Evolutionary conservation across 371 early-diverging fungal species (phyloP).

Genomic region (Lichtheimia ornata): DNA sequence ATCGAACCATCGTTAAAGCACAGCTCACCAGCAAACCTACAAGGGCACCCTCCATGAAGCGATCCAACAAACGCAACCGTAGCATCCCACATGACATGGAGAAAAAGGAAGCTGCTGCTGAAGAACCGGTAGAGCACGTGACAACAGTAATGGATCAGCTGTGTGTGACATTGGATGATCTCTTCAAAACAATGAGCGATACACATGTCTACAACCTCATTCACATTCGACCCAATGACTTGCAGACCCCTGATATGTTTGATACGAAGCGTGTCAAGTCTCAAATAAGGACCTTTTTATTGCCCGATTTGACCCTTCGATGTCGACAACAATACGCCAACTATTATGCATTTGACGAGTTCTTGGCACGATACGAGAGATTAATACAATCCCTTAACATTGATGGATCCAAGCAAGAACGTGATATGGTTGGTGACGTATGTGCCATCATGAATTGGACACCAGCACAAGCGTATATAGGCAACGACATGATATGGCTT

Average conservation of each 20-base stretch:
- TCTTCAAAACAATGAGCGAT: slow-evolving; percentile 71
- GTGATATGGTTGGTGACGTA: slow-evolving; percentile 43
- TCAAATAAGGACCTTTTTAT: slow-evolving; percentile 65
- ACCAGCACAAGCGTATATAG: slow-evolving; percentile 46
- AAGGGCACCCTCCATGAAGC: slow-evolving; percentile 71
- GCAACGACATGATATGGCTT: slow-evolving; percentile 68
- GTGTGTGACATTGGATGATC: slow-evolving; percentile 64
- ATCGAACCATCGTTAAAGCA: slow-evolving; percentile 47
- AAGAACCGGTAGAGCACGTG: slow-evolving; percentile 49
- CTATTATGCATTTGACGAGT: slow-evolving; percentile 63
- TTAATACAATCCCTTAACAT: slow-evolving; percentile 39
- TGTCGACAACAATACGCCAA: slow-evolving; percentile 62
- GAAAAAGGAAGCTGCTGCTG: slow-evolving; percentile 21
- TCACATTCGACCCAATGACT: slow-evolving; percentile 81
- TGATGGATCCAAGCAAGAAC: slow-evolving; percentile 34
- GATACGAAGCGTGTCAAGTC: slow-evolving; percentile 60
- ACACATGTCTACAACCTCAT: slow-evolving; percentile 87
- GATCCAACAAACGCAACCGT: slow-evolving; percentile 37
- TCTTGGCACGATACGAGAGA: slow-evolving; percentile 62
- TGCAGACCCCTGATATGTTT: slow-evolving; percentile 56
- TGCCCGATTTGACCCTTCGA: slow-evolving; percentile 65
- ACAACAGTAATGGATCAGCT: slow-evolving; percentile 72
- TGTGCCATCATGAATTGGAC: slow-evolving; percentile 51
- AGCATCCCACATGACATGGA: slow-evolving; percentile 20
- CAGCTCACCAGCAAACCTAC: slow-evolving; percentile 67